Conservation (phyloP, 2,329 filamentous ascomycete genomes). For the Colletotrichum tofieldiae region DNA sequence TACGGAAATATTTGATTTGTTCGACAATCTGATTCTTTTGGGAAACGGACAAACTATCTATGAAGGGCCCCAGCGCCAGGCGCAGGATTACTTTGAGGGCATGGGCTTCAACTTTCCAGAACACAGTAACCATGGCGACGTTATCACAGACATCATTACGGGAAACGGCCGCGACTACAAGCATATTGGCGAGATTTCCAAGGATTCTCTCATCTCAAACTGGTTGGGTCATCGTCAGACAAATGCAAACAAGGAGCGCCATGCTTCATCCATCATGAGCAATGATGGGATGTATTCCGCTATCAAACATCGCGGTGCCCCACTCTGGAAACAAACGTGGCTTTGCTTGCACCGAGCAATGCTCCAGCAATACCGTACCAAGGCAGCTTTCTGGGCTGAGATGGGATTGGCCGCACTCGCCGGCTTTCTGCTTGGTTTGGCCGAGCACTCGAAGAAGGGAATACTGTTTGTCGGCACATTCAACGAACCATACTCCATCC, state of each 20-base stretch:
- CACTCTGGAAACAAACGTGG: conserved; percentile 64
- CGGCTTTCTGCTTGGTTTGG: conserved; percentile 69
- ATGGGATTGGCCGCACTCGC: conserved; percentile 67
- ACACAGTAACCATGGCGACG: conserved; percentile 69
- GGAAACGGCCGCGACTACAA: conserved; percentile 70
- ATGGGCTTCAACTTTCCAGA: conserved; percentile 67
- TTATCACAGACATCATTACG: conserved; percentile 74
- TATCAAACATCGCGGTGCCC: conserved; percentile 66
- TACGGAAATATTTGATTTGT: conserved; percentile 70
- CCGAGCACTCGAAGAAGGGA: conserved; percentile 64
- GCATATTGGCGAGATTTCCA: conserved; percentile 60
- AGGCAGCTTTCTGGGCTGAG: conserved; percentile 68
- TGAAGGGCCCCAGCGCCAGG: conserved; percentile 61
- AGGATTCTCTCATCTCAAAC: conserved; percentile 64
- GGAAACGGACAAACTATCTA: conserved; percentile 70
- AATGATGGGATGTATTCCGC: conserved; percentile 60
- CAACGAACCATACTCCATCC: conserved; percentile 63
- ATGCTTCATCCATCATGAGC: conserved; percentile 53
- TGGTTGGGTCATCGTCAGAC: conserved; percentile 58
- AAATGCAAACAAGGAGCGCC: conserved; percentile 46
- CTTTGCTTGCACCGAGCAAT: conserved; percentile 68
- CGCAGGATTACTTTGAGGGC: conserved; percentile 65
- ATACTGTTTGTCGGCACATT: conserved; percentile 69
- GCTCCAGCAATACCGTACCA: conserved; percentile 70
- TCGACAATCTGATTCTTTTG: conserved; percentile 71